A percentile compares a stretch with the other conserved stretches of the same genome.
These are phyloP conservation scores for Colletotrichum sojae DNA, from an alignment of 2,329 filamentous ascomycete genomes.

Conservation along the genomic window DNA sequence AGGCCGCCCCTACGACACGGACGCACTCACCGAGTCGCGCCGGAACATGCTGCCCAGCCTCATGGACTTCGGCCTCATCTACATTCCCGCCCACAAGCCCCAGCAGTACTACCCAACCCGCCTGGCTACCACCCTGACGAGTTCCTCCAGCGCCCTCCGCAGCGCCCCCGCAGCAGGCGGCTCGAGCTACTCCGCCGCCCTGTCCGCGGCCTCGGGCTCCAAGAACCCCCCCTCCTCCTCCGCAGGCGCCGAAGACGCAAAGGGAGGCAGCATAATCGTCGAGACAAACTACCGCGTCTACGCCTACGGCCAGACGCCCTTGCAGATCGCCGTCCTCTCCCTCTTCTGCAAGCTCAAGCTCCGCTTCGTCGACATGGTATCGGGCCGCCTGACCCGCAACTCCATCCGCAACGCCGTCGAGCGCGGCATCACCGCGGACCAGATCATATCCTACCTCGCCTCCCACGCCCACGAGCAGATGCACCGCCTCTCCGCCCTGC, in stretches of 20 bases:
- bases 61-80: conserved; percentile 93
- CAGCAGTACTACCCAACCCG: conserved; percentile 89
- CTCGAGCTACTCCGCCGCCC: conserved; percentile 73
- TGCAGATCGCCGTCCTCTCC: conserved; percentile 93
- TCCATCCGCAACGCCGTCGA: conserved; percentile 90
- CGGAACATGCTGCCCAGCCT: conserved; percentile 91
- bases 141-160: conserved; percentile 78
- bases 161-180: conserved; percentile 70
- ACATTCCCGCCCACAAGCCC: conserved; percentile 72
- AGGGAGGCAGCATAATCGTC: conserved; percentile 87
- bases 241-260: conserved; percentile 59
- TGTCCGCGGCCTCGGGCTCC: conserved; percentile 59
- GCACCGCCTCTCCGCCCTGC: conserved; percentile 73
- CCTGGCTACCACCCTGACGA: conserved; percentile 91
- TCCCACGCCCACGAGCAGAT: conserved; percentile 97
- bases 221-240: conserved; percentile 50
- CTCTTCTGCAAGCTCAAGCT: conserved; percentile 91
- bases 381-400: conserved; percentile 89
- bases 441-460: conserved; percentile 93
- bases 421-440: conserved; percentile 92
- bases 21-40: conserved; percentile 85
- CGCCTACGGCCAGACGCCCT: conserved; percentile 93
- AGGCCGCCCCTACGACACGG: conserved; percentile 90
- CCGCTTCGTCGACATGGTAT: conserved; percentile 94
- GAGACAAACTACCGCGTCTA: conserved; percentile 99